Evolutionary conservation across 179 eudicot genomes (phyloP).

Genomic region (Sideroxylon spinosum): DNA sequence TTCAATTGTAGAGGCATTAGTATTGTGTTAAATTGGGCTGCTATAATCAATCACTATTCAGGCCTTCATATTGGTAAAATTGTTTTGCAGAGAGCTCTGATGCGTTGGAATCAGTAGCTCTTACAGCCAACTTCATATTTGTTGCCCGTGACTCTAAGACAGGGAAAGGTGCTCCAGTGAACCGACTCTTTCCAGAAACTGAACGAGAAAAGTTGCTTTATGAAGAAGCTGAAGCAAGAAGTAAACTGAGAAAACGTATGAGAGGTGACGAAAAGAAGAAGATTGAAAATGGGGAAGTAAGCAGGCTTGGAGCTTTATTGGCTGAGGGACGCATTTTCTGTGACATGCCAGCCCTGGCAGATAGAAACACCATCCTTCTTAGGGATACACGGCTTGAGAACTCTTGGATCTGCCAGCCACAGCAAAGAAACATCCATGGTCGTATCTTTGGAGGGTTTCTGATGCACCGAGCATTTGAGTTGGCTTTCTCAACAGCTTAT

Average conservation of each 20-base stretch:
- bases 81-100: constrained; percentile 36
- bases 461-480: constrained; percentile 94
- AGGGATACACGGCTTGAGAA: constrained; percentile 84
- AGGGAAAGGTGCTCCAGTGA: constrained; percentile 75
- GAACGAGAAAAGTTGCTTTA: constrained; percentile 63
- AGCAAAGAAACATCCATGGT: constrained; percentile 95
- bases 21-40: background rate
- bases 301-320: constrained; percentile 50
- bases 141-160: constrained; percentile 97
- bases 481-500: constrained; percentile 91
- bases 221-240: constrained; percentile 85
- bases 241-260: constrained; percentile 57
- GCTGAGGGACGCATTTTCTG: constrained; percentile 90
- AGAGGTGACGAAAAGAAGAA: constrained; percentile 36
- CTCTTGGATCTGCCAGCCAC: constrained; percentile 94
- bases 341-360: constrained; percentile 99
- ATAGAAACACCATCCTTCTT: constrained; percentile 91
- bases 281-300: constrained; percentile 39
- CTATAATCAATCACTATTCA: background rate
- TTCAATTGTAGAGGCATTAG: background rate
- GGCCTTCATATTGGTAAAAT: background rate
- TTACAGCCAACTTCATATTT: constrained; percentile 88
- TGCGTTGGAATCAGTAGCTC: constrained; percentile 53
- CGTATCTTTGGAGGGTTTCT: constrained; percentile 96
- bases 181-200: constrained; percentile 73